Evolutionary conservation across 805 yeast species (phyloP).

Genomic region (Schwanniomyces sp.): DNA sequence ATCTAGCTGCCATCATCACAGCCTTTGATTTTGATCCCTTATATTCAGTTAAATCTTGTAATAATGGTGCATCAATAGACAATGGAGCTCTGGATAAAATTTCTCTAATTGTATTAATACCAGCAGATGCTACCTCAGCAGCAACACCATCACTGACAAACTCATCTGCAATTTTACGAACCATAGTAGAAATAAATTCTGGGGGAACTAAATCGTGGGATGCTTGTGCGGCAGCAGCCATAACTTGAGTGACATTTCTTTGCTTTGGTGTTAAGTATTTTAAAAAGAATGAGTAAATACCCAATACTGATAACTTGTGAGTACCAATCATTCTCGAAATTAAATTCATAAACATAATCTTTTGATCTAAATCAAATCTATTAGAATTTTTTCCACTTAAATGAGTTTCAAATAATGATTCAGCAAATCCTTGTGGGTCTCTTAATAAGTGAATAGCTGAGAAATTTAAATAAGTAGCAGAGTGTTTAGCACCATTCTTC

Average conservation of each 20-base stretch:
- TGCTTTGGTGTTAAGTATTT: conserved; percentile 94
- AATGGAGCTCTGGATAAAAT: conserved; percentile 90
- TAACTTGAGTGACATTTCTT: conserved; percentile 86
- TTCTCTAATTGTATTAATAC: conserved; percentile 92
- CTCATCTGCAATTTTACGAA: conserved; percentile 93
- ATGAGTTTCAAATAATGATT: conserved; percentile 70
- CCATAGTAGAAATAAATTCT: conserved; percentile 74
- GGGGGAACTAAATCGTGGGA: conserved; percentile 98
- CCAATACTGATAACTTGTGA: conserved; percentile 87
- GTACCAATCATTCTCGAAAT: conserved; percentile 90
- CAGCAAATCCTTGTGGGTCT: conserved; percentile 98
- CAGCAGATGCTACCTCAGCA: conserved; percentile 97
- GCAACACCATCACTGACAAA: conserved; percentile 98
- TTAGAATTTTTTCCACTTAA: conserved; percentile 67
- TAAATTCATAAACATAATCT: conserved; percentile 82
- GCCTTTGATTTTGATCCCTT: conserved; percentile 92
- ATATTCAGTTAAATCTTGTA: conserved; percentile 88
- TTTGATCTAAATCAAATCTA: conserved; percentile 81
- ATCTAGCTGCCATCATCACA: conserved; percentile 91
- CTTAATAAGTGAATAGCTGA: conserved; percentile 91
- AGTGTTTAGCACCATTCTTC: conserved; percentile 53
- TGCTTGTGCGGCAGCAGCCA: conserved; percentile 97
- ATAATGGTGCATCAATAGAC: conserved; percentile 82
- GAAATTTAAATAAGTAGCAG: conserved; percentile 77
- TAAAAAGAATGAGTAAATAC: conserved; percentile 83